These are phyloP conservation scores for Linum trigynum DNA, from an alignment of 345 rosid species.

Conservation along the genomic window DNA sequence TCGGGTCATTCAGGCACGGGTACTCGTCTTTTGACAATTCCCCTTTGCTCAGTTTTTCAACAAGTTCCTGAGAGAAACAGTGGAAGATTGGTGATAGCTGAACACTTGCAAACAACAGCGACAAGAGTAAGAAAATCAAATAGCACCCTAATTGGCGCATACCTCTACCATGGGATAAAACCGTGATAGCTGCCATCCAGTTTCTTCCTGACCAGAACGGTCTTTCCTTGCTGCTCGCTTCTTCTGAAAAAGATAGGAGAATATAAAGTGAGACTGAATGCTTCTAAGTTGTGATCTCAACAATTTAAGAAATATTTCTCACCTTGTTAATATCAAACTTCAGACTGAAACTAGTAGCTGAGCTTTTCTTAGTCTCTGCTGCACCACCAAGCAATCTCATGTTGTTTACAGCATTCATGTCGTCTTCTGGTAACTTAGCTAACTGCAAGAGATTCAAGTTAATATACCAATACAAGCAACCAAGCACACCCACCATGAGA, in stretches of 20 bases:
- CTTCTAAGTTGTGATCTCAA: slow-evolving; percentile 8
- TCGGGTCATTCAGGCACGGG: slow-evolving; percentile 90
- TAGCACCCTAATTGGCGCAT: not conserved
- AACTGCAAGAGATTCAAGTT: slow-evolving; percentile 40
- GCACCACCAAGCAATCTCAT: slow-evolving; percentile 75
- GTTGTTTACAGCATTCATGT: slow-evolving; percentile 84
- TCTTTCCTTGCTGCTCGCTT: slow-evolving; percentile 87
- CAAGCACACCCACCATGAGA: not conserved
- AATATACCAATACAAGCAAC: not conserved
- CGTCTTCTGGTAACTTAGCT: slow-evolving; percentile 72
- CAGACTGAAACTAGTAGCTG: slow-evolving; percentile 54
- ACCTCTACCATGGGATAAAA: slow-evolving; percentile 98
- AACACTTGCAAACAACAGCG: not conserved
- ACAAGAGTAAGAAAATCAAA: not conserved
- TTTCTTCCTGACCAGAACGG: slow-evolving; percentile 58
- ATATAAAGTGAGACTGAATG: not conserved
- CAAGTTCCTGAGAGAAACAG: slow-evolving; percentile 52
- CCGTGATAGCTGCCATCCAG: slow-evolving; percentile 75
- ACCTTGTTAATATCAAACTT: slow-evolving; percentile 89
- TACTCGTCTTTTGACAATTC: slow-evolving; percentile 79
- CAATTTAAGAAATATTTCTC: slow-evolving; percentile 10
- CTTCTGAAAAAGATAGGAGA: slow-evolving; percentile 46
- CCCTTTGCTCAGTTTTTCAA: slow-evolving; percentile 74
- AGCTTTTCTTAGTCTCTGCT: slow-evolving; percentile 61
- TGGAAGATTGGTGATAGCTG: not conserved